Evolutionary conservation across 192 early-diverging fungal genomes (phyloP).

Genomic region (Gonapodya prolifera): DNA sequence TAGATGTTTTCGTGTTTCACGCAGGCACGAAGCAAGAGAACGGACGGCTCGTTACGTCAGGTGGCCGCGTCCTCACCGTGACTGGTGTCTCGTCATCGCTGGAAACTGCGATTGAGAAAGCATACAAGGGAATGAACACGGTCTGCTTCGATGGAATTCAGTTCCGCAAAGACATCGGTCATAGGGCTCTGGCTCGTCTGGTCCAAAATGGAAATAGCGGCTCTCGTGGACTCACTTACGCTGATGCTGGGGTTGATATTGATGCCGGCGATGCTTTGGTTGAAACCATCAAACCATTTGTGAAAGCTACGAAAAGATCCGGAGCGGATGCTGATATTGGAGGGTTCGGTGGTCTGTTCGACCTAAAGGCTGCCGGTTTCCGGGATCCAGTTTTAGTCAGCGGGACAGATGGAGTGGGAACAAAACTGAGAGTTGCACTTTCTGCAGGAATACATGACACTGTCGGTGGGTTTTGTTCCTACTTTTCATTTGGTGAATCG

Average conservation of each 20-base stretch:
- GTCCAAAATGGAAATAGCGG: constrained; percentile 8
- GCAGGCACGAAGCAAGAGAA: constrained; percentile 63
- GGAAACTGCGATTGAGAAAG: constrained; percentile 61
- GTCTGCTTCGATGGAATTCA: constrained; percentile 75
- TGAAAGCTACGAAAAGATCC: constrained; percentile 82
- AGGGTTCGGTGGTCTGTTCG: constrained; percentile 97
- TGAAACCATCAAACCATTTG: constrained; percentile 86
- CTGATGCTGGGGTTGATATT: constrained; percentile 89
- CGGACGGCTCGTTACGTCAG: constrained; percentile 62
- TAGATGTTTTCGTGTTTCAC: constrained; percentile 70
- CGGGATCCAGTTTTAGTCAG: constrained; percentile 85
- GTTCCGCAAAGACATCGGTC: constrained; percentile 88
- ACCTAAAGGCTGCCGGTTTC: constrained; percentile 87
- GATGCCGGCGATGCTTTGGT: constrained; percentile 93
- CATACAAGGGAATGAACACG: constrained; percentile 49
- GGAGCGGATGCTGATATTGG: constrained; percentile 96
- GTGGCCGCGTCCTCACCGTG: constrained; percentile 91
- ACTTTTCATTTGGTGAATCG: too few relatives aligned
- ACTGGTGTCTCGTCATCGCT: constrained; percentile 68
- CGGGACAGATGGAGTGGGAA: constrained; percentile 98
- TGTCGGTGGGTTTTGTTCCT: constrained; percentile 32
- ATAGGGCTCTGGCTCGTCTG: constrained; percentile 20
- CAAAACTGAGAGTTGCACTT: constrained; percentile 95
- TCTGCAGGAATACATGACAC: constrained; percentile 74
- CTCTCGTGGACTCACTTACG: constrained; percentile 66